Percentiles rank a stretch among this genome's conserved stretches.
These are phyloP conservation scores for Xylariaceae sp. DNA, from an alignment of 2,329 filamentous ascomycete species.

Conservation along the genomic window DNA sequence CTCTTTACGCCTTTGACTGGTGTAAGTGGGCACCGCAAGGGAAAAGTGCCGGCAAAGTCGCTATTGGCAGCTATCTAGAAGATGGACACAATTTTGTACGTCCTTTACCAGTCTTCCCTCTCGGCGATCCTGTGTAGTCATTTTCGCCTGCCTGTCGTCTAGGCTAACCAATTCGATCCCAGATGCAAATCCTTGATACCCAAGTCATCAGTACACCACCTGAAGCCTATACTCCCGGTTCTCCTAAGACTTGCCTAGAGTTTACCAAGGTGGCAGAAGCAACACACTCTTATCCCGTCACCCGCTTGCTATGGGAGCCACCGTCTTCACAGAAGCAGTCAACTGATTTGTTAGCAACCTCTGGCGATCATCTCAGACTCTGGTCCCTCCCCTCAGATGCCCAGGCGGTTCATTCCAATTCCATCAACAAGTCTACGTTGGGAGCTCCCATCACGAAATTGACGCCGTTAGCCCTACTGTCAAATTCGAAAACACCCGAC, in stretches of 20 bases:
- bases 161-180: slow-evolving; percentile 20
- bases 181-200: slow-evolving; percentile 97
- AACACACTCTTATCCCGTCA: slow-evolving; percentile 96
- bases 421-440: slow-evolving; percentile 56
- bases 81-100: slow-evolving; percentile 96
- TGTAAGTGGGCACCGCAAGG: slow-evolving; percentile 91
- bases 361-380: slow-evolving; percentile 84
- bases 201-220: slow-evolving; percentile 67
- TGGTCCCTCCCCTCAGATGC: slow-evolving; percentile 80
- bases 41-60: slow-evolving; percentile 82
- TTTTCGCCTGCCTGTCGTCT: neutral
- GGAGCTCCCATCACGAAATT: slow-evolving; percentile 66
- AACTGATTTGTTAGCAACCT: slow-evolving; percentile 90
- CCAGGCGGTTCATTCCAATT: slow-evolving; percentile 57
- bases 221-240: slow-evolving; percentile 63
- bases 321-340: slow-evolving; percentile 92
- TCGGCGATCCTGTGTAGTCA: neutral
- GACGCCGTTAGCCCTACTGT: slow-evolving; percentile 84
- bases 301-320: slow-evolving; percentile 90
- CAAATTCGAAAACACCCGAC: slow-evolving; percentile 96
- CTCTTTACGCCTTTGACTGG: slow-evolving; percentile 96
- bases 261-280: slow-evolving; percentile 93
- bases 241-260: slow-evolving; percentile 71
- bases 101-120: slow-evolving; percentile 7
- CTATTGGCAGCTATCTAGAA: slow-evolving; percentile 92